phyloP scores from a whole-genome alignment of 768 basidiomycete species.

The Podaxis sp. region DNA sequence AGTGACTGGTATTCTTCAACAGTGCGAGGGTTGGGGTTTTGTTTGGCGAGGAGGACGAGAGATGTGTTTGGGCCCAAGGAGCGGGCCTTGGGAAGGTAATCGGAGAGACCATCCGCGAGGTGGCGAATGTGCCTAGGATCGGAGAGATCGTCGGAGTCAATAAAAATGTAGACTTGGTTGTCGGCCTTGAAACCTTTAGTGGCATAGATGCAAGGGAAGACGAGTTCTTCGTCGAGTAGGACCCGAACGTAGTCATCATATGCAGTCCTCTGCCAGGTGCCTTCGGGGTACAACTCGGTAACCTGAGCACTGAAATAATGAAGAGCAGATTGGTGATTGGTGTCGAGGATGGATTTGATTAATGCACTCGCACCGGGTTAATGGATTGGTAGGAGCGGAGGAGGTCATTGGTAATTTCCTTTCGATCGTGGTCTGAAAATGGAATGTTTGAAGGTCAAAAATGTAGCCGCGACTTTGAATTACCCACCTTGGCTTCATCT shows the following conservation, averaged over 20 bases:
- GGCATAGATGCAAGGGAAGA: not conserved
- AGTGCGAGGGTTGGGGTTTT: not conserved
- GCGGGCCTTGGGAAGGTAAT: conserved; percentile 1
- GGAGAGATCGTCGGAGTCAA: too few relatives aligned
- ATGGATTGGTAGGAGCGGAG: too few relatives aligned
- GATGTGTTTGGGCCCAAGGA: not conserved
- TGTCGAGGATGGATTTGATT: too few relatives aligned
- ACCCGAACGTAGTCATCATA: not conserved
- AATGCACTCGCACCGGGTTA: too few relatives aligned
- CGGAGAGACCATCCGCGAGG: not conserved
- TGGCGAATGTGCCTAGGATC: not conserved
- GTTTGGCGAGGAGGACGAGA: conserved; percentile 4
- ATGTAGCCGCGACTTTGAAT: too few relatives aligned
- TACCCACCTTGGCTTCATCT: not conserved
- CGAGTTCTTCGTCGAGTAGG: not conserved
- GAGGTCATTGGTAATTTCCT: too few relatives aligned
- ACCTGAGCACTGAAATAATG: not conserved
- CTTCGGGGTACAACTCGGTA: not conserved
- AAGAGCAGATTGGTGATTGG: too few relatives aligned
- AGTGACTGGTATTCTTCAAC: not conserved
- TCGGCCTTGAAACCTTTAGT: too few relatives aligned
- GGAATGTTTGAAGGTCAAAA: too few relatives aligned
- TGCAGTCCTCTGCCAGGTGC: not conserved
- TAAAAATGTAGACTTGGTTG: too few relatives aligned
- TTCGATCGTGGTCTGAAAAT: too few relatives aligned